Conservation (phyloP, 2,329 filamentous ascomycete species). For the Rhynchosporium agropyri region DNA sequence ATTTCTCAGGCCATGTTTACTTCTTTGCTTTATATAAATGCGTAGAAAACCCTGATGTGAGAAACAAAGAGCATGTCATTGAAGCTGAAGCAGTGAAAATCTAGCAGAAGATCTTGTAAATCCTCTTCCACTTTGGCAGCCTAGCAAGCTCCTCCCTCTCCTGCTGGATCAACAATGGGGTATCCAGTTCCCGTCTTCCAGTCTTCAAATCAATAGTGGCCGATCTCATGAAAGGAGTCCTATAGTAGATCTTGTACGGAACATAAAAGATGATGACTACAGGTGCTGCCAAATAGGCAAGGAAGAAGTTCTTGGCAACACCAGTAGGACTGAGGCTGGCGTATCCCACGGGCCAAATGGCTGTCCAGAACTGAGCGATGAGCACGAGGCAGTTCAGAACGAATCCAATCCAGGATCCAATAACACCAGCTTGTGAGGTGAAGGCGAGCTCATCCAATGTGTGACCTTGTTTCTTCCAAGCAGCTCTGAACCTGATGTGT, state of each 20-base stretch:
- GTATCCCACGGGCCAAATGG: slow-evolving; percentile 53
- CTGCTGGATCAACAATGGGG: slow-evolving; percentile 33
- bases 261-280: slow-evolving; percentile 60
- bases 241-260: slow-evolving; percentile 61
- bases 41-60: too few species aligned
- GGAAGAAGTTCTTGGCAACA: slow-evolving; percentile 58
- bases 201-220: slow-evolving; percentile 34
- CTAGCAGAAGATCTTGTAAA: slow-evolving; percentile 36
- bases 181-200: slow-evolving; percentile 34
- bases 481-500: slow-evolving; percentile 68
- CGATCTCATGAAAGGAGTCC: slow-evolving; percentile 43
- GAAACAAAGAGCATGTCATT: neutral
- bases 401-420: slow-evolving; percentile 65
- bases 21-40: too few species aligned
- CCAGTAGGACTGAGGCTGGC: slow-evolving; percentile 30
- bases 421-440: slow-evolving; percentile 59
- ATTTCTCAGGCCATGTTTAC: too few species aligned
- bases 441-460: slow-evolving; percentile 68
- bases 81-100: neutral
- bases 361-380: slow-evolving; percentile 47
- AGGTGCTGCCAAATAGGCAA: slow-evolving; percentile 56
- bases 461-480: slow-evolving; percentile 61
- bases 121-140: slow-evolving; percentile 37
- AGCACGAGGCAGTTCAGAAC: slow-evolving; percentile 52
- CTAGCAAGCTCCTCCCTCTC: slow-evolving; percentile 30